Percentiles rank a stretch among this genome's conserved stretches.
These are phyloP conservation scores for Beta vulgaris DNA, from an alignment of 148 eudicot genomes.

Conservation along the genomic window DNA sequence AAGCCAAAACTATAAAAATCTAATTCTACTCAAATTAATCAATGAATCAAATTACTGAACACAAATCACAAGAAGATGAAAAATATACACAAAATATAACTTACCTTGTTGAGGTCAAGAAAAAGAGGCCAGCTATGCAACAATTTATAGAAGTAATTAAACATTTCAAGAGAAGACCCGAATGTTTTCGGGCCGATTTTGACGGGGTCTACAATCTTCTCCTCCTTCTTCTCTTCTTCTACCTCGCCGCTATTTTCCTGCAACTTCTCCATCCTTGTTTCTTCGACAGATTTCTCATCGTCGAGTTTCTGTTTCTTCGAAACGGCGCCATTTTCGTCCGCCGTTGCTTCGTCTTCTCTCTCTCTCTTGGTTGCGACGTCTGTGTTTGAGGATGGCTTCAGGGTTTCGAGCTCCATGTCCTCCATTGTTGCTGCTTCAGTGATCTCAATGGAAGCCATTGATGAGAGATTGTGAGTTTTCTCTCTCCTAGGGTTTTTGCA, in stretches of 20 bases:
- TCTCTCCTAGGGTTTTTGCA: constrained; percentile 29
- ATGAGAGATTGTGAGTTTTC: constrained; percentile 3
- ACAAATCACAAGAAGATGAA: not conserved
- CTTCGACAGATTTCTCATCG: constrained; percentile 62
- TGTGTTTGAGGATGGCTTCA: not conserved
- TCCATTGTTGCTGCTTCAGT: constrained; percentile 25
- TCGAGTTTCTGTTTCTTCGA: constrained; percentile 50
- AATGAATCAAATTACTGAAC: not conserved
- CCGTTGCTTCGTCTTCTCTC: constrained; percentile 46
- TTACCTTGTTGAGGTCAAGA: constrained; percentile 67
- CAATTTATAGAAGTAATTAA: constrained; percentile 65
- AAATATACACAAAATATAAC: not conserved
- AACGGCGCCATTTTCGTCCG: constrained; percentile 32
- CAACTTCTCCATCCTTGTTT: constrained; percentile 43
- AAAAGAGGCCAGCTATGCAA: constrained; percentile 71
- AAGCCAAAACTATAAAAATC: no score
- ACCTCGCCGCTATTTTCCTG: no score
- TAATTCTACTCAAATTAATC: no score
- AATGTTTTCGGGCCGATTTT: constrained; percentile 61
- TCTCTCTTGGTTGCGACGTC: constrained; percentile 40
- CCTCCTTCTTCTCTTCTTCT: constrained; percentile 16
- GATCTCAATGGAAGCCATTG: constrained; percentile 40
- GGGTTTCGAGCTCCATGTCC: constrained; percentile 56
- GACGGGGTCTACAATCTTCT: constrained; percentile 31
- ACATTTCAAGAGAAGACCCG: constrained; percentile 58